These are phyloP conservation scores for Rhizopus delemar DNA, from an alignment of 371 early-diverging fungal genomes.

Conservation along the genomic window DNA sequence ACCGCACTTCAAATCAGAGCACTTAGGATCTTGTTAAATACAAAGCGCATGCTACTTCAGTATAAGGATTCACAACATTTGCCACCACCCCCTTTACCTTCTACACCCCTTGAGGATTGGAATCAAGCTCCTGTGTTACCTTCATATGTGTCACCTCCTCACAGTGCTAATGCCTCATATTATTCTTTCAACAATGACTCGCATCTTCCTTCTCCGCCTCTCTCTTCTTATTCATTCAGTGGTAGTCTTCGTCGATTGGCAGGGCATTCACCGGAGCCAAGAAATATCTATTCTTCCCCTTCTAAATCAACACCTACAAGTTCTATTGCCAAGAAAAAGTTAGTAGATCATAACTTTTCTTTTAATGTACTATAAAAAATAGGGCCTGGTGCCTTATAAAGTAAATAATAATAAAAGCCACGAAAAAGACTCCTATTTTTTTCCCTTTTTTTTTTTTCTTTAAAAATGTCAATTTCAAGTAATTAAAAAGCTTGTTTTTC, in stretches of 20 bases:
- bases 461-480: not conserved
- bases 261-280: not conserved
- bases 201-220: not conserved
- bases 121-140: not conserved
- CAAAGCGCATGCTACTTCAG: constrained; percentile 26
- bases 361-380: constrained; percentile 3
- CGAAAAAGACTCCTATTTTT: not conserved
- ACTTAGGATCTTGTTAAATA: constrained; percentile 49
- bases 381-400: not conserved
- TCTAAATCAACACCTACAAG: constrained; percentile 1
- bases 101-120: not conserved
- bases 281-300: not conserved
- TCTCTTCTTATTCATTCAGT: constrained; percentile 2
- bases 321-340: not conserved
- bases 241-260: not conserved
- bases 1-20: constrained; percentile 57
- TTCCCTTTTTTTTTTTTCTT: not conserved
- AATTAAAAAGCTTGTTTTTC: constrained; percentile 1
- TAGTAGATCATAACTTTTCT: not conserved
- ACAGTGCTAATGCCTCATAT: constrained; percentile 1
- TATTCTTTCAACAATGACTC: not conserved
- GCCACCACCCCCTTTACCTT: not conserved
- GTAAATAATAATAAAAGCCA: constrained; percentile 2
- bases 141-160: not conserved
- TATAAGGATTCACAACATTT: constrained; percentile 8